Evolutionary conservation across 805 yeast genomes (phyloP), one percentile per base, ranked within the genome.

Genomic region (Candida lessepsii): DNA sequence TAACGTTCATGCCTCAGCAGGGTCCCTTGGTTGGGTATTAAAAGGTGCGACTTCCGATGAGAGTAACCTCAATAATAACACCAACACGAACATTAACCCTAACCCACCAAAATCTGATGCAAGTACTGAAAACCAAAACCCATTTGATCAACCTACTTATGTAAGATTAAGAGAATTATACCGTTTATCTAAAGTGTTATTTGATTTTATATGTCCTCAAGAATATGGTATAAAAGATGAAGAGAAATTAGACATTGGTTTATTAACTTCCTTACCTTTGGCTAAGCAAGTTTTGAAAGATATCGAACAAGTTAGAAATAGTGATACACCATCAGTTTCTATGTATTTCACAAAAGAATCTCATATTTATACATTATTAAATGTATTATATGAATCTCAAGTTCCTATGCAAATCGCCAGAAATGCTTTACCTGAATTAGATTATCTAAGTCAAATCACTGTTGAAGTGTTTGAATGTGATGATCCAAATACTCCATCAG

Each of bases 121-220:
- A 10, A 20, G 29, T 34, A 19, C 8, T 4, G 47, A 36, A 15
- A 25, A 23, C 18, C 44, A 36, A 9, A 69, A 66, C 46, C 72
- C 71, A 14, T 90, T 90, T 61, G 96, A 87, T 56, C 84, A 84
- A 47, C 81, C 87, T 2, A 81, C 83, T 39, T 90, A 76, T 60
- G 83, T 84, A 23, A 76, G 87, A 47, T 71, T 93, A 43, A 73
- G 98, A 50, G 99, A 93, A 58, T 73, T 93, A 38, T 93, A 90
- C 59, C 73, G 91, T 47, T 71, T 93, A 41, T 86, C 96, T 1
- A 95, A 93, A 60, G 96, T 93, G 5, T 66, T 93, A 47, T 93
- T 93, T 67, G 99, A 93, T 63, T 93, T 91, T 57, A 89, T 93
- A 35, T 93, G 98, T 63, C 99, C 99, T 8, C 98, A 93, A 61